phyloP scores from a whole-genome alignment of 495 filamentous ascomycete species.

The Trichoderma gamsii region DNA sequence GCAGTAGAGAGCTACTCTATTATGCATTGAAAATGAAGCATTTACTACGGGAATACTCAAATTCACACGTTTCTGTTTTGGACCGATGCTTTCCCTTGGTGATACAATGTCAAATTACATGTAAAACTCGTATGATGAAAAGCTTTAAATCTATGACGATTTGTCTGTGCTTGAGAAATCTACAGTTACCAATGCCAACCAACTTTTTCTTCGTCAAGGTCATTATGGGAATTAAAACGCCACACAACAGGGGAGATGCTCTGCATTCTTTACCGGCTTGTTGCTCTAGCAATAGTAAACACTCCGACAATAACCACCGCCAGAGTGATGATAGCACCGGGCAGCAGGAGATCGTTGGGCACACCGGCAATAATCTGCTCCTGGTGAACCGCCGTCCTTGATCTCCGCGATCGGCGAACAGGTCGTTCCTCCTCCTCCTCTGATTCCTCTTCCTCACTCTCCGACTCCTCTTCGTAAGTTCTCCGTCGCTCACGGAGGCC shows the following conservation, averaged over 20 bases:
- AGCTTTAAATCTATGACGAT: constrained; percentile 8
- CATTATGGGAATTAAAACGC: not conserved
- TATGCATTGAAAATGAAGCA: too few species aligned
- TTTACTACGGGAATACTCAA: too few species aligned
- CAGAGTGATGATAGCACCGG: constrained; percentile 89
- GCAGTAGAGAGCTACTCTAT: not conserved
- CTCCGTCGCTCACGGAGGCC: constrained; percentile 54
- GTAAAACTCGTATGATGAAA: not conserved
- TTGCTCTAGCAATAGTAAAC: constrained; percentile 79
- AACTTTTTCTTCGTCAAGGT: constrained; percentile 12
- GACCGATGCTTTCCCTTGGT: too few species aligned
- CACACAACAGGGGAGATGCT: constrained; percentile 4
- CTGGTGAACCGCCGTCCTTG: constrained; percentile 42
- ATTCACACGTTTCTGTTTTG: too few species aligned
- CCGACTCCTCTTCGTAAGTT: constrained; percentile 35
- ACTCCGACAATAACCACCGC: constrained; percentile 91
- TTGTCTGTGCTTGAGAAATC: constrained; percentile 5
- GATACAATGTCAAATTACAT: too few species aligned
- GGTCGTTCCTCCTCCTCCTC: constrained; percentile 55
- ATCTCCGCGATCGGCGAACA: constrained; percentile 36
- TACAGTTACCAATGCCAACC: constrained; percentile 12
- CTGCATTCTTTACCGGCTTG: constrained; percentile 47
- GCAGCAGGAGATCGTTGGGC: constrained; percentile 89
- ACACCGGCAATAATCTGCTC: constrained; percentile 85
- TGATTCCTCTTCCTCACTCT: constrained; percentile 48